Evolutionary conservation across 2,329 filamentous ascomycete species (phyloP).

Genomic region (Sporothrix variecibatus): DNA sequence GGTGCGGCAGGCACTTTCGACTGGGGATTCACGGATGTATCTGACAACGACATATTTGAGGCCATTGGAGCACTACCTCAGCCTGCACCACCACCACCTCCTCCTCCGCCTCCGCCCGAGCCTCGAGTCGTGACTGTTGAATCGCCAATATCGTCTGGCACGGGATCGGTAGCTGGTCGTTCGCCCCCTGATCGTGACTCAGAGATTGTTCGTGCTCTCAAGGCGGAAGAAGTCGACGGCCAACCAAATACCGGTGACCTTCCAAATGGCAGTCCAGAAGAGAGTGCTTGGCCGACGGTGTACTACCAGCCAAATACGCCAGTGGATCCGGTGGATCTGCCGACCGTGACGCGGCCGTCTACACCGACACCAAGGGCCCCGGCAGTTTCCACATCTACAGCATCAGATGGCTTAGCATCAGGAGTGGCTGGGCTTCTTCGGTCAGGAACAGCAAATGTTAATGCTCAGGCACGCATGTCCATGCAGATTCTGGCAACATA

Average conservation of each 20-base stretch:
- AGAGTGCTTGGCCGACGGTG: slow-evolving; percentile 6
- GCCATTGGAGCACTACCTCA: not conserved
- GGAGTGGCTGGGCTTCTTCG: not conserved
- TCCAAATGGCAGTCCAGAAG: slow-evolving; percentile 10
- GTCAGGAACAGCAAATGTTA: not conserved
- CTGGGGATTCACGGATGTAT: slow-evolving; percentile 14
- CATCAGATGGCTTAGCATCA: not conserved
- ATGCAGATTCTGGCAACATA: slow-evolving; percentile 11
- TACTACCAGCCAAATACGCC: slow-evolving; percentile 11
- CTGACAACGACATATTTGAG: slow-evolving; percentile 5
- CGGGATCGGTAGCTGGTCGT: not conserved
- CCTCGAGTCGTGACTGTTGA: not conserved
- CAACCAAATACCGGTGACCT: slow-evolving; percentile 10
- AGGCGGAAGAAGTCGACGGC: slow-evolving; percentile 12
- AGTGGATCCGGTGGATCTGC: not conserved
- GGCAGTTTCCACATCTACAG: too few relatives aligned
- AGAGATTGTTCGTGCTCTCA: slow-evolving; percentile 14
- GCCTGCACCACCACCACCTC: not conserved
- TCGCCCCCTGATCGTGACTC: slow-evolving; percentile 9
- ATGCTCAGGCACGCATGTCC: slow-evolving; percentile 1
- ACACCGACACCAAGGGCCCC: not conserved
- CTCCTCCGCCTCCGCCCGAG: not conserved
- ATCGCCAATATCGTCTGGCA: not conserved
- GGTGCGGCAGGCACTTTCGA: not conserved
- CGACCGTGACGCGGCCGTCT: not conserved